phyloP scores from a whole-genome alignment of 2,329 filamentous ascomycete species.

The Fusarium odoratissimum region DNA sequence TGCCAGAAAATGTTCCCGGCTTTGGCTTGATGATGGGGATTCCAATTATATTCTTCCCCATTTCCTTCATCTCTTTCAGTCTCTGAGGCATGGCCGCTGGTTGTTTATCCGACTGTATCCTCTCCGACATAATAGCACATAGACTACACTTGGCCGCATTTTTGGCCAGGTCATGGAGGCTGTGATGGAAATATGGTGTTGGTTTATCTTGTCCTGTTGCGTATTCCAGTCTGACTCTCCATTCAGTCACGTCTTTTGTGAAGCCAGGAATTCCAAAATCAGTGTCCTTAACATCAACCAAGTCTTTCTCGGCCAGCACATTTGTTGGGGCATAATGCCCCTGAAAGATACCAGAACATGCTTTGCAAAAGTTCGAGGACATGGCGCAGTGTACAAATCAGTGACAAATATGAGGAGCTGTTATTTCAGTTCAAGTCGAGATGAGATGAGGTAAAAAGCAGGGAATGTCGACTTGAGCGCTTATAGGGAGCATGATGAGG shows the following conservation, averaged over 20 bases:
- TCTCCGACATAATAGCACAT: conserved; percentile 31
- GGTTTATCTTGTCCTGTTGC: background rate
- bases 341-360: conserved; percentile 25
- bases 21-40: conserved; percentile 14
- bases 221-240: conserved; percentile 15
- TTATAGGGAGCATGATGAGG: background rate
- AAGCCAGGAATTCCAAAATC: background rate
- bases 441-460: background rate
- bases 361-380: conserved; percentile 2
- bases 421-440: too few species aligned
- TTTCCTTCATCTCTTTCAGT: background rate
- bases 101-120: conserved; percentile 2
- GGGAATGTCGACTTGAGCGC: background rate
- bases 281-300: background rate
- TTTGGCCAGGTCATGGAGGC: background rate
- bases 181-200: conserved; percentile 19
- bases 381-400: background rate
- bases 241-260: background rate
- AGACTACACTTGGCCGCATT: conserved; percentile 21
- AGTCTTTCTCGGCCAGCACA: background rate
- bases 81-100: background rate
- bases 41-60: background rate
- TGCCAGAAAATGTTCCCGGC: background rate
- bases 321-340: conserved; percentile 13
- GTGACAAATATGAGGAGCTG: too few species aligned